phyloP scores from a whole-genome alignment of 2,329 filamentous ascomycete genomes.

The Diplodia intermedia region DNA sequence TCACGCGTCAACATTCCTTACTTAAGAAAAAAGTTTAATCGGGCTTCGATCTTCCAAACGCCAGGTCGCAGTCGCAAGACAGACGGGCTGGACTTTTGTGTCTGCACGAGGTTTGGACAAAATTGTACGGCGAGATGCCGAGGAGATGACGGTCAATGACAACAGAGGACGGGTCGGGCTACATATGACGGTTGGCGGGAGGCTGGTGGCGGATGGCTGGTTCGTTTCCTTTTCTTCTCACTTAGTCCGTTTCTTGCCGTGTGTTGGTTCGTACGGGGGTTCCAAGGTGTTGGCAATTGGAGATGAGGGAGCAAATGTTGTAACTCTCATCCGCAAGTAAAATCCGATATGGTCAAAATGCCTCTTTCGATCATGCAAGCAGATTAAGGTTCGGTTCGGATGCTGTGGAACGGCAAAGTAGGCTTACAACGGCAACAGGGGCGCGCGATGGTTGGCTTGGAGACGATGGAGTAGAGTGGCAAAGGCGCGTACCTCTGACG shows the following conservation, averaged over 20 bases:
- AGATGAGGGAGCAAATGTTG: conserved; percentile 22
- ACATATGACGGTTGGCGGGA: conserved; percentile 12
- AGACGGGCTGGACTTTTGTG: background rate
- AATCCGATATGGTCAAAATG: conserved; percentile 12
- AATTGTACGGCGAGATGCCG: conserved; percentile 14
- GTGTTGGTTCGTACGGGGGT: conserved; percentile 29
- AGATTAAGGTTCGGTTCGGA: conserved; percentile 7
- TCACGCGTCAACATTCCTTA: conserved; percentile 15
- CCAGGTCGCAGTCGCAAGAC: conserved; percentile 14
- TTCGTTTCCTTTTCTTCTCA: conserved; percentile 17
- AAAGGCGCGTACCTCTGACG: background rate
- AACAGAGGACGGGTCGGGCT: background rate
- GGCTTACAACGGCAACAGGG: background rate
- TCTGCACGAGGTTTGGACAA: conserved; percentile 28
- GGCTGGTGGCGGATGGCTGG: conserved; percentile 17
- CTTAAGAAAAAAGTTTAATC: conserved; percentile 24
- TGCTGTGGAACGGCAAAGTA: conserved; percentile 3
- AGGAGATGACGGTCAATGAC: background rate
- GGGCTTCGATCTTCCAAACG: conserved; percentile 17
- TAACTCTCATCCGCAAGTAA: conserved; percentile 21
- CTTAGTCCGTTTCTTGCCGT: conserved; percentile 21
- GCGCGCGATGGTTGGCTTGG: conserved; percentile 14
- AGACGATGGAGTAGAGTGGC: background rate
- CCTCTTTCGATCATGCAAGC: conserved; percentile 11
- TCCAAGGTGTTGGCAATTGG: conserved; percentile 31